Percentiles rank a stretch among this genome's conserved stretches.
phyloP scores from a whole-genome alignment of 1,139 yeast genomes.

The Meyerozyma smithsonii region DNA sequence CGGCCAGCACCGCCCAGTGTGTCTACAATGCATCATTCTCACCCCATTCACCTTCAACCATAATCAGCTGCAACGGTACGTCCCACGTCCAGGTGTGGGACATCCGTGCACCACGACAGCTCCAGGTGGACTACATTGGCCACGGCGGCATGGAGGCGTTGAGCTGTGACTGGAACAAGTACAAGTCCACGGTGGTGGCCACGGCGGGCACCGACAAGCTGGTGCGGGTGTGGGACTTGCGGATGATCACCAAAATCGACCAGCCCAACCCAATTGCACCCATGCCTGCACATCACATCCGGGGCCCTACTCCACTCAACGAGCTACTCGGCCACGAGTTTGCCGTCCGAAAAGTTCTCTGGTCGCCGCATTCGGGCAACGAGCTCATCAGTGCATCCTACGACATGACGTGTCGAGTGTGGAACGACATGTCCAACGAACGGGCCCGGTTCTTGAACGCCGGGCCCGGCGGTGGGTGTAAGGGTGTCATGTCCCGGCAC shows the following conservation, averaged over 20 bases:
- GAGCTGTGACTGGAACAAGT: slow-evolving; percentile 86
- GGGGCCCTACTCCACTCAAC: slow-evolving; percentile 68
- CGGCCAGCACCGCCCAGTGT: slow-evolving; percentile 41
- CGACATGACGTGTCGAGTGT: slow-evolving; percentile 87
- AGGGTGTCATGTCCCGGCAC: slow-evolving; percentile 63
- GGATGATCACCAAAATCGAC: slow-evolving; percentile 54
- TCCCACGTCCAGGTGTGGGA: slow-evolving; percentile 84
- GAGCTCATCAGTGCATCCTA: slow-evolving; percentile 74
- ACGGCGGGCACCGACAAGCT: slow-evolving; percentile 88
- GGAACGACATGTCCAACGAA: slow-evolving; percentile 69
- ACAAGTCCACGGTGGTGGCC: slow-evolving; percentile 71
- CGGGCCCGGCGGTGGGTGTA: slow-evolving; percentile 27
- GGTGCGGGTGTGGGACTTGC: slow-evolving; percentile 80
- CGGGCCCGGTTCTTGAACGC: slow-evolving; percentile 42
- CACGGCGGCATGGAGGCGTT: slow-evolving; percentile 82
- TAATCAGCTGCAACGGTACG: slow-evolving; percentile 77
- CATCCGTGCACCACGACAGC: slow-evolving; percentile 59
- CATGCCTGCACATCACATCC: slow-evolving; percentile 39
- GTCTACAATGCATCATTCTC: slow-evolving; percentile 79
- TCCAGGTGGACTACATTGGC: slow-evolving; percentile 59
- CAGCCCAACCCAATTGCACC: slow-evolving; percentile 33
- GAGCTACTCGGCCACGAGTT: slow-evolving; percentile 85
- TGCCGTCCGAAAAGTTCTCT: slow-evolving; percentile 74
- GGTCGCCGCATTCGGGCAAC: slow-evolving; percentile 86
- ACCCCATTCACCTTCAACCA: slow-evolving; percentile 72